Conservation (phyloP, 768 basidiomycete genomes). For the Mycena latifolia region DNA sequence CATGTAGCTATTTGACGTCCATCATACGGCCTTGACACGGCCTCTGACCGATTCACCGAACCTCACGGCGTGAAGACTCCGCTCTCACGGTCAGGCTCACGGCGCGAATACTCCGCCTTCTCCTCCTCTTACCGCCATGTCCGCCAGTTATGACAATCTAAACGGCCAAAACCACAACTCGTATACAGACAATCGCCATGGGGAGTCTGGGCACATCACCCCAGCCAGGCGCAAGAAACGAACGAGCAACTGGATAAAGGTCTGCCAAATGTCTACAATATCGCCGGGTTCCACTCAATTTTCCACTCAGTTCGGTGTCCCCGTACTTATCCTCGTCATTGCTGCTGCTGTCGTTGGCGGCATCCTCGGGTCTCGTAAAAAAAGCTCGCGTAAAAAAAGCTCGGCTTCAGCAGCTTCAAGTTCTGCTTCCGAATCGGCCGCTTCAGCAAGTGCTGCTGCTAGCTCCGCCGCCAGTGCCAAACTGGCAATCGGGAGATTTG, state of each 20-base stretch:
- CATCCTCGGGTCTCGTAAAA: conserved; percentile 77
- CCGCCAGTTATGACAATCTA: conserved; percentile 35
- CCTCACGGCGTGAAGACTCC: no score
- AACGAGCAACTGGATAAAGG: conserved; percentile 79
- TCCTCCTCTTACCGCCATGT: conserved; percentile 30
- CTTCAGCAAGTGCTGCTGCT: conserved; percentile 58
- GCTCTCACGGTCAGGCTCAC: no score
- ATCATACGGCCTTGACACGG: no score
- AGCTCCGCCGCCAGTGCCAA: conserved; percentile 73
- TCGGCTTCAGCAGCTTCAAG: no score
- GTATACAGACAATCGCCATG: conserved; percentile 69
- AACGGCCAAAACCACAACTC: conserved; percentile 26
- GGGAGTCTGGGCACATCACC: conserved; percentile 76
- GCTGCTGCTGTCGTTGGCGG: conserved; percentile 82
- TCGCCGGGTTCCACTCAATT: background rate
- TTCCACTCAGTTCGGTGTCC: conserved; percentile 66
- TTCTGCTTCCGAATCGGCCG: conserved; percentile 57
- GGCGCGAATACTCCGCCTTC: background rate
- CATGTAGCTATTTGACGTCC: no score
- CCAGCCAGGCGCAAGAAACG: conserved; percentile 65
- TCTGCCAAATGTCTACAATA: background rate
- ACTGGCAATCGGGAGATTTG: conserved; percentile 71
- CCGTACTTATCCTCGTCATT: conserved; percentile 72
- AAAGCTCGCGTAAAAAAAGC: conserved; percentile 18
- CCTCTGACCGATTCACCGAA: no score